Evolutionary conservation across 371 early-diverging fungal genomes (phyloP).

Genomic region (Pancytospora philotis): DNA sequence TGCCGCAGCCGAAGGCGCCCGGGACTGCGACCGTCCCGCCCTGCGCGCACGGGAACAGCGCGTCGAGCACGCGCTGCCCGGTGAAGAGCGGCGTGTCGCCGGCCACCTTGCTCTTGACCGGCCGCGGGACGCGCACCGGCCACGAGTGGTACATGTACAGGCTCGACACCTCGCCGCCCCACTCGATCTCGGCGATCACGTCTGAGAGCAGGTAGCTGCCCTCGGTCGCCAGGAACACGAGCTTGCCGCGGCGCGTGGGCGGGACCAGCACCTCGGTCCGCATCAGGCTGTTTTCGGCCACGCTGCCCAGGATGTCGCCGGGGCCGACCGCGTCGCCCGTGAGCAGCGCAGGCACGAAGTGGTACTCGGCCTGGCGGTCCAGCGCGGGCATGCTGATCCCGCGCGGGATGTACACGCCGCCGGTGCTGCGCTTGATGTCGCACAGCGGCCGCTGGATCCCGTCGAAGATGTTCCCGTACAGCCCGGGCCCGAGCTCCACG

Average conservation of each 20-base stretch:
- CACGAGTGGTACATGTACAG: conserved; percentile 90
- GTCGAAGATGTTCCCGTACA: conserved; percentile 95
- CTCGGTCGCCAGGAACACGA: conserved; percentile 81
- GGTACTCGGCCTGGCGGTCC: conserved; percentile 77
- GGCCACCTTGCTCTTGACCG: conserved; percentile 82
- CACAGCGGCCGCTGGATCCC: conserved; percentile 98
- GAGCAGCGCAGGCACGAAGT: conserved; percentile 74
- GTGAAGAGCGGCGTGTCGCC: conserved; percentile 91
- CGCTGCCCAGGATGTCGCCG: conserved; percentile 88
- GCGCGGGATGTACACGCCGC: conserved; percentile 95
- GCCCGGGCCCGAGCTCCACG: conserved; percentile 95
- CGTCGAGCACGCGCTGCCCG: conserved; percentile 96
- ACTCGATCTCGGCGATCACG: conserved; percentile 70
- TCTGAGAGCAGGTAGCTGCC: conserved; percentile 84
- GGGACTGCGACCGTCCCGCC: conserved; percentile 99
- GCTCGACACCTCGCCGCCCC: conserved; percentile 69
- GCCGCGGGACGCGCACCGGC: conserved; percentile 97
- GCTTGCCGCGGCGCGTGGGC: conserved; percentile 79
- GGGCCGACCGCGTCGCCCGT: conserved; percentile 88
- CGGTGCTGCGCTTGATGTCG: conserved; percentile 77
- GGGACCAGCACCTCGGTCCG: conserved; percentile 78
- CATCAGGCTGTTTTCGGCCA: conserved; percentile 87
- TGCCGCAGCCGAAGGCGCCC: conserved; percentile 99
- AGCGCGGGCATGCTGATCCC: conserved; percentile 90
- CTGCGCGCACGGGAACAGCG: conserved; percentile 98